Evolutionary conservation across 306 rosid genomes (phyloP), one percentile per base, ranked within the genome.

Genomic region (Vachellia pachyceras): DNA sequence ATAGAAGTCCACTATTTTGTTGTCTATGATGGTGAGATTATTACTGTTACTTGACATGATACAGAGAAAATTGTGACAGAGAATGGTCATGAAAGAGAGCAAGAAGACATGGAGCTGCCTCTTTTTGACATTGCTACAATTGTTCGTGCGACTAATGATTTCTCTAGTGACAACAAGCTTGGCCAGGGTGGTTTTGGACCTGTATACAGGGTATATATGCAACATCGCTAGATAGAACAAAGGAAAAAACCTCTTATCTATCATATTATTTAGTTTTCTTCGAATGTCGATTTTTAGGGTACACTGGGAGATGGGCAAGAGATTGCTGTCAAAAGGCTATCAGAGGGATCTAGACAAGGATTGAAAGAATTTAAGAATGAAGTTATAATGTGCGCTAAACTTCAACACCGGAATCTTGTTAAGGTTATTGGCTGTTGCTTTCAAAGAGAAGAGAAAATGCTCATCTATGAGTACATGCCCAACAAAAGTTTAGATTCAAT

Each of bases 101-200:
- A 80, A 23, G 87, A 89, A 71, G 91, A 89, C 22, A 45, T 89
- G 52, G 90, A 89, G 3, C 50, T 87, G 3, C 87, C 90, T 61
- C 74, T 68, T 2, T 82, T 79, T 55, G 87, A 85, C 37, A 5
- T 87, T 39, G 65, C 81, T 17, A 54, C 81, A 45, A 77, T 87
- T 77, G 54, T 71, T 50, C 69, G 46, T 44, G 90, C 90, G 39
- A 87, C 88, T 10, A 33, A 79, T 77, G 41, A 80, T 45, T 87
- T 87, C 77, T 87, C 90, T 17, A 33, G 74, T 23, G 69, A 80
- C 33, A 82, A 80, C 42, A 85, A 58, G 57, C 83, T 87, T 11
- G 90, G 90, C 7, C 67, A 79, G 82, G 88, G 86, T 74, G 90
- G 90, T 13, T 87, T 84, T 82, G 88, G 90, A 49, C 76, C 86